Percentiles rank a stretch among this genome's conserved stretches.
Conservation (phyloP, 805 yeast species). For the Yamadazyma tumulicola region DNA sequence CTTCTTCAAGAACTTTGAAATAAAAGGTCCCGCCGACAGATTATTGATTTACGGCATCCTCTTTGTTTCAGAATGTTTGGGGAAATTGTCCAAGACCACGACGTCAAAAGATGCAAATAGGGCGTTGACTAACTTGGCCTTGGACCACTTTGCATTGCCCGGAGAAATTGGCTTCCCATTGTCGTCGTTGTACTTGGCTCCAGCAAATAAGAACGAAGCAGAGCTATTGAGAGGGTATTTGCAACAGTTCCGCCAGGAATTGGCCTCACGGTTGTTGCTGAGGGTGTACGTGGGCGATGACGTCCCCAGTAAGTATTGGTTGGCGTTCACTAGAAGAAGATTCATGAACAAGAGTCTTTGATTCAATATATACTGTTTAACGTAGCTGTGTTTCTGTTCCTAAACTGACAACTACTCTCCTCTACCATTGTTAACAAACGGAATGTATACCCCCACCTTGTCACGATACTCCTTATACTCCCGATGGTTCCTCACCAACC, state of each 20-base stretch:
- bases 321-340: conserved; percentile 90
- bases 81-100: conserved; percentile 50
- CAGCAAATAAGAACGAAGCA: conserved; percentile 68
- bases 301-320: conserved; percentile 86
- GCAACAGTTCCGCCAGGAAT: conserved; percentile 92
- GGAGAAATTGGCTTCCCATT: conserved; percentile 95
- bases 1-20: conserved; percentile 94
- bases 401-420: conserved; percentile 4
- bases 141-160: conserved; percentile 87
- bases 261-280: conserved; percentile 73
- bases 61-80: conserved; percentile 80
- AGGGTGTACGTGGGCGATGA: conserved; percentile 62
- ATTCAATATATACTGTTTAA: neutral
- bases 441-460: conserved; percentile 25
- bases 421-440: too few species aligned
- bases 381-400: neutral
- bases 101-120: conserved; percentile 59
- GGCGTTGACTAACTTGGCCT: conserved; percentile 75
- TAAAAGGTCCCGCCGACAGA: conserved; percentile 92
- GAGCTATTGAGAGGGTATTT: conserved; percentile 79
- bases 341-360: conserved; percentile 89
- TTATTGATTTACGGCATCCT: conserved; percentile 90
- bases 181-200: conserved; percentile 73
- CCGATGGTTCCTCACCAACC: conserved; percentile 21
- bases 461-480: conserved; percentile 23